Evolutionary conservation across 129 eudicot species (phyloP).

Genomic region (Ambrosia trifida): DNA sequence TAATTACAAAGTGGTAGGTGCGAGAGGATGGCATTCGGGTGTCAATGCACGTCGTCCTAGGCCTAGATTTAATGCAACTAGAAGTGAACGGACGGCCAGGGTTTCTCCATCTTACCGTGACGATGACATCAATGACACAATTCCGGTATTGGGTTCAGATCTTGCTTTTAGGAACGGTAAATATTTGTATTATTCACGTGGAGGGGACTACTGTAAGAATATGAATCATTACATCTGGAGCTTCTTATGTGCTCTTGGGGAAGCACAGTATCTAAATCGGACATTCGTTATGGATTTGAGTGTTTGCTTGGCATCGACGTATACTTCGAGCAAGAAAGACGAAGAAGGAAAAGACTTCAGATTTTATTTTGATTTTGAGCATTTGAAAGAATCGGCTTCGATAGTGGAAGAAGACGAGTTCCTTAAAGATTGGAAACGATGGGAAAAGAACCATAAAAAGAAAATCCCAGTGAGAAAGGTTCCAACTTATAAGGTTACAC

Average conservation of each 20-base stretch:
- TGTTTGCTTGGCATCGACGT: constrained; percentile 64
- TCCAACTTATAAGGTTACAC: constrained; percentile 65
- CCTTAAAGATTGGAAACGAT: constrained; percentile 74
- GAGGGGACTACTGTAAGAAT: constrained; percentile 92
- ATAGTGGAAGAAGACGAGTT: constrained; percentile 87
- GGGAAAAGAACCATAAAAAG: constrained; percentile 72
- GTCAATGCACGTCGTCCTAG: constrained; percentile 79
- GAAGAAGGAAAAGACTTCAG: constrained; percentile 95
- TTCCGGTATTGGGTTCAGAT: constrained; percentile 68
- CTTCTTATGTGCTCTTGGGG: constrained; percentile 93
- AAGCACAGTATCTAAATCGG: constrained; percentile 86
- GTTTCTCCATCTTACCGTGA: constrained; percentile 49
- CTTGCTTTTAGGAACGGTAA: constrained; percentile 63
- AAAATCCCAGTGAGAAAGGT: constrained; percentile 80
- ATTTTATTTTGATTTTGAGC: constrained; percentile 95
- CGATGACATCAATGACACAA: constrained; percentile 86
- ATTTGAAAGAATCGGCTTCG: constrained; percentile 78
- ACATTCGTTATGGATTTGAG: constrained; percentile 95
- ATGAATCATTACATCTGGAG: constrained; percentile 99
- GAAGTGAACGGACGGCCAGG: constrained; percentile 44
- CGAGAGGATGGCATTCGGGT: constrained; percentile 97
- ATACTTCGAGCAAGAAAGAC: constrained; percentile 68
- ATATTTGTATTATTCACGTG: constrained; percentile 89
- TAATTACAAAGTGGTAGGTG: constrained; percentile 61
- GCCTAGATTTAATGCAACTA: constrained; percentile 38